phyloP scores from a whole-genome alignment of 1,284 basidiomycete genomes.

The Hemileia vastatrix region DNA sequence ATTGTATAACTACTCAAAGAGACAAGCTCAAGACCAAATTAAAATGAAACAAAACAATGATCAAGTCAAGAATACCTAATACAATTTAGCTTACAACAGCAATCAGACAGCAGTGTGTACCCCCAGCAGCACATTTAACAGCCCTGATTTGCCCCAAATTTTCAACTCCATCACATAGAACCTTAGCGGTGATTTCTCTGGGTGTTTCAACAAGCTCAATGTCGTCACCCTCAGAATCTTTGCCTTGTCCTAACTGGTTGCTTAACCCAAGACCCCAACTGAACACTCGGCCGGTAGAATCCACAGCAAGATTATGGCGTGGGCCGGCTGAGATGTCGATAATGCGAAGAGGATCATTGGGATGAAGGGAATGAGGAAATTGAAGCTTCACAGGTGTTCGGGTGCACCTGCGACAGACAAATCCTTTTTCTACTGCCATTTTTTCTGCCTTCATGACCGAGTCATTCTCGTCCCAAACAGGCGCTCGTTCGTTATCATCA shows the following conservation, averaged over 20 bases:
- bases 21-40: too few relatives aligned
- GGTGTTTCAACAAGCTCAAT: conserved; percentile 11
- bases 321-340: conserved; percentile 65
- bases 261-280: conserved; percentile 56
- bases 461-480: conserved; percentile 57
- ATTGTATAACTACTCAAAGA: too few relatives aligned
- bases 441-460: conserved; percentile 26
- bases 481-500: conserved; percentile 47
- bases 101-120: conserved; percentile 15
- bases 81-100: too few relatives aligned
- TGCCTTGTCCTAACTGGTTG: conserved; percentile 18
- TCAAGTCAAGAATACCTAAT: too few relatives aligned
- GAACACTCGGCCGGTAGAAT: conserved; percentile 65
- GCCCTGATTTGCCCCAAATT: conserved; percentile 5
- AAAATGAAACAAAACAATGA: too few relatives aligned
- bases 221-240: conserved; percentile 15
- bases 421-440: conserved; percentile 39
- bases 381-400: conserved; percentile 47
- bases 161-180: not conserved
- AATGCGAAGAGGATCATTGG: too few relatives aligned
- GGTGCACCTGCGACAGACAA: conserved; percentile 25
- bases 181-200: conserved; percentile 9
- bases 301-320: conserved; percentile 73
- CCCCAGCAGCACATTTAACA: conserved; percentile 16
- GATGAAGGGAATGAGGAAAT: conserved; percentile 58